Conservation (phyloP, 2,329 filamentous ascomycete genomes). For the Diaporthe longicolla region DNA sequence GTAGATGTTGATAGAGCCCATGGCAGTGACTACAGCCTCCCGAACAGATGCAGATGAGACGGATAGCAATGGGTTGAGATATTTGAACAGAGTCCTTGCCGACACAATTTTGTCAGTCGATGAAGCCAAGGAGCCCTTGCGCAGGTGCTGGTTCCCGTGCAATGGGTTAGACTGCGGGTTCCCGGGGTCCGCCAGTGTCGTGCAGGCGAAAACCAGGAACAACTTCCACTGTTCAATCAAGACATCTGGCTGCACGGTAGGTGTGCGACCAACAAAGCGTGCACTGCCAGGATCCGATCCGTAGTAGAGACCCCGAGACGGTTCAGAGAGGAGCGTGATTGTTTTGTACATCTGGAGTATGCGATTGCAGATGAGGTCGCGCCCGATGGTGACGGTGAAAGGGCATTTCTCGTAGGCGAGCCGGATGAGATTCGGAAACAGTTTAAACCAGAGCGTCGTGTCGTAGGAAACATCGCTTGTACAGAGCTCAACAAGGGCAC, state of each 20-base stretch:
- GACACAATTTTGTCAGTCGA: constrained; percentile 85
- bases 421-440: constrained; percentile 94
- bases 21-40: constrained; percentile 89
- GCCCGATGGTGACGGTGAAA: constrained; percentile 89
- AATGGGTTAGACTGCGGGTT: constrained; percentile 69
- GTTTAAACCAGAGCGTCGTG: constrained; percentile 95
- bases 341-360: constrained; percentile 93
- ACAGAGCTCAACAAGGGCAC: constrained; percentile 92
- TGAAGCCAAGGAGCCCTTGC: constrained; percentile 82
- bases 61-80: constrained; percentile 88
- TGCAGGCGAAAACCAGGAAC: constrained; percentile 97
- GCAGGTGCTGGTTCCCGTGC: constrained; percentile 78
- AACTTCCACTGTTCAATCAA: constrained; percentile 98
- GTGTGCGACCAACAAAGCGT: constrained; percentile 66
- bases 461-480: constrained; percentile 97
- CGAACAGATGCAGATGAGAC: constrained; percentile 85
- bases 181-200: constrained; percentile 89
- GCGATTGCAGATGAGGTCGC: constrained; percentile 92
- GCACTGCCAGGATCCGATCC: constrained; percentile 71
- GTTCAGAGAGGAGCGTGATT: constrained; percentile 84
- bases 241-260: constrained; percentile 84
- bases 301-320: constrained; percentile 74
- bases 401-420: constrained; percentile 92
- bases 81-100: constrained; percentile 90
- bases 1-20: constrained; percentile 95